Evolutionary conservation across 2,329 filamentous ascomycete species (phyloP).

Genomic region (Monosporascus sp.): DNA sequence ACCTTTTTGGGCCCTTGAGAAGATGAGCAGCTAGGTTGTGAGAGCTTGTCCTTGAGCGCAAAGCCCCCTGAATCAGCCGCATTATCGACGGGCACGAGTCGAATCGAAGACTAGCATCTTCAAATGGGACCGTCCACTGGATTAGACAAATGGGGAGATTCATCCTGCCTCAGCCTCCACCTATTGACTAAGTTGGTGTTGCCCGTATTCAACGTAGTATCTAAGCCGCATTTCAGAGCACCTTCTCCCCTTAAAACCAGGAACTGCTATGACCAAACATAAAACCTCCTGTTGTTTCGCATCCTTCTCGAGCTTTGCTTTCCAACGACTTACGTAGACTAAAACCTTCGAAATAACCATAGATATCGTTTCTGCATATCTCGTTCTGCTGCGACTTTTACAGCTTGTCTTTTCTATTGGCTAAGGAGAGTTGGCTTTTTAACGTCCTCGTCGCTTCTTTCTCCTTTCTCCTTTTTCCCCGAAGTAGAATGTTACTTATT

Average conservation of each 20-base stretch:
- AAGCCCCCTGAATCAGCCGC: neutral
- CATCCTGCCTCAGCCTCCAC: neutral
- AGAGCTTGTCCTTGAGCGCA: neutral
- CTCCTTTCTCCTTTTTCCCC: neutral
- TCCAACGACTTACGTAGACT: neutral
- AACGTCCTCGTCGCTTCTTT: neutral
- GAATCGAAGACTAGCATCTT: neutral
- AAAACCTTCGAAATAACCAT: no score
- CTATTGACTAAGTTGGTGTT: neutral
- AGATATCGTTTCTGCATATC: no score
- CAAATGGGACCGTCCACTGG: neutral
- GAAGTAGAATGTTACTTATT: neutral
- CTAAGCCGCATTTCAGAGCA: neutral
- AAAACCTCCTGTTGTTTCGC: neutral
- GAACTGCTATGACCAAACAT: neutral
- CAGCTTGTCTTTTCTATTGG: no score
- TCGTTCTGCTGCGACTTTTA: no score
- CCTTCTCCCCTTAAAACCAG: neutral
- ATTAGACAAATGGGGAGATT: neutral
- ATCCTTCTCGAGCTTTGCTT: neutral
- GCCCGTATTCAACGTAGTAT: neutral
- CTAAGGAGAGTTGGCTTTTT: no score
- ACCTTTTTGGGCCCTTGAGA: neutral
- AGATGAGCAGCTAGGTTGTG: neutral
- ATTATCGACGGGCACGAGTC: neutral